Base-by-base conservation (phyloP, 2,329 filamentous ascomycete genomes). In the Ophiostoma angusticollis region DNA sequence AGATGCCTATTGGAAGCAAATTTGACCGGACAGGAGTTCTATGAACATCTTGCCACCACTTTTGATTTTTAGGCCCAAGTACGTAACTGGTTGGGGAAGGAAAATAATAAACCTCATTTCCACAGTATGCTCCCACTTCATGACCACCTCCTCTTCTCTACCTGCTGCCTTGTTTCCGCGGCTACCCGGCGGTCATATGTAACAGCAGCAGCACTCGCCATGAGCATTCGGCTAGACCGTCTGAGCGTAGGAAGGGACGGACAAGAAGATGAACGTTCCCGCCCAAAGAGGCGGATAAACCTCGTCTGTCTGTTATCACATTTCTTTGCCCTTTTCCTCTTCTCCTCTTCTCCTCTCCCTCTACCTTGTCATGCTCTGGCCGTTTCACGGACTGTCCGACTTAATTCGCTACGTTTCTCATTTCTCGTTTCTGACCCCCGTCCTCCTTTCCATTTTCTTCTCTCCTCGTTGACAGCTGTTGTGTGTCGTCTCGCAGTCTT, bases 331-430 rank as follows among this genome's bases (percentile, higher is more conserved):
- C 23, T n/a, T n/a, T 19, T 18, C 24, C 22, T 27, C 11, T 13
- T 12, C 27, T 23, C n/a, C 27, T 18, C 35, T 24, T 30, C 22
- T 23, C 22, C 17, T 14, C 19, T 19, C 11, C 27, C 14, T 25
- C 21, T 27, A 7, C n/a, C 9, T 9, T 38, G 23, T 21, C 21
- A 6, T 29, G 22, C 17, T 13, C 9, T 16, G 16, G 21, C 9
- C 25, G 31, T 40, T 31, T 31, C 32, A 35, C 38, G 32, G 32
- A n/a, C 19, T 31, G 14, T n/a, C 38, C 38, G 32, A 35, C 32
- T 35, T 19, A n/a, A n/a, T 30, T 40, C 25, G 18, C 23, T 38
- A 21, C 19, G n/a, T n/a, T n/a, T n/a, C n/a, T n/a, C n/a, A n/a
- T n/a, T n/a, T n/a, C n/a, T n/a, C n/a, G n/a, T n/a, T n/a, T n/a